Base-by-base conservation (phyloP, 2,329 filamentous ascomycete genomes). In the Monosporascus sp. region DNA sequence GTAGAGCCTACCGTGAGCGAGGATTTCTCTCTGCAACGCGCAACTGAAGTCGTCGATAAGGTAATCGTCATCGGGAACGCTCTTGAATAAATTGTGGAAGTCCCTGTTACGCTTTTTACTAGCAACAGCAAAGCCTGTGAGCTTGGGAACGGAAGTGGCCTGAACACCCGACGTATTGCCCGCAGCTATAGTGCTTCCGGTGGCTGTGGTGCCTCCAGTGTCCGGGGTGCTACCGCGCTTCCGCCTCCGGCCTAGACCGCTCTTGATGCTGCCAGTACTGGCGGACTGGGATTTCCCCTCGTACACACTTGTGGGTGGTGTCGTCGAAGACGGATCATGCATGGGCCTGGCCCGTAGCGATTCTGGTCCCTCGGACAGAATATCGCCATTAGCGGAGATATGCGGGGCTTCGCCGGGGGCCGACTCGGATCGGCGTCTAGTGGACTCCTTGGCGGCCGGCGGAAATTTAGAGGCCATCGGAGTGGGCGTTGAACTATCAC, bases 1-100 rank as follows among this genome's bases (percentile, higher is more conserved):
- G 65, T 99, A 99, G 15, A 99, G 80, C 41, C 94, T 83, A 6
- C 94, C 94, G 61, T 97, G 94, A 6, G 96, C 84, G 37, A 99
- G 81, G 55, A 99, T 99, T 67, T 99, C 95, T 60, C 92, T 85
- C 70, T 99, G 94, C 54, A 99, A 71, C 4, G 94, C 94, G 68
- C 94, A 97, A 69, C 94, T 97, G 70, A 97, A 99, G 69, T 99
- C 94, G 67, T 99, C 94, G 59, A 99, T 97, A 25, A 99, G 79
- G 66, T 96, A 97, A 70, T 99, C 94, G 64, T 99, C 94, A 60
- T 97, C 93, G 1, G 95, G 94, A 1, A 99, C 94, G 67, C 92
- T 97, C 71, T 94, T 89, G 77, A 99, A 99, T 2, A 96, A 75
- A 54, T 82, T 82, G 69, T 99, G 94, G 64, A 97, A 99, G 66